phyloP scores from a whole-genome alignment of 2,329 filamentous ascomycete genomes.

The Epichloe coenophiala region DNA sequence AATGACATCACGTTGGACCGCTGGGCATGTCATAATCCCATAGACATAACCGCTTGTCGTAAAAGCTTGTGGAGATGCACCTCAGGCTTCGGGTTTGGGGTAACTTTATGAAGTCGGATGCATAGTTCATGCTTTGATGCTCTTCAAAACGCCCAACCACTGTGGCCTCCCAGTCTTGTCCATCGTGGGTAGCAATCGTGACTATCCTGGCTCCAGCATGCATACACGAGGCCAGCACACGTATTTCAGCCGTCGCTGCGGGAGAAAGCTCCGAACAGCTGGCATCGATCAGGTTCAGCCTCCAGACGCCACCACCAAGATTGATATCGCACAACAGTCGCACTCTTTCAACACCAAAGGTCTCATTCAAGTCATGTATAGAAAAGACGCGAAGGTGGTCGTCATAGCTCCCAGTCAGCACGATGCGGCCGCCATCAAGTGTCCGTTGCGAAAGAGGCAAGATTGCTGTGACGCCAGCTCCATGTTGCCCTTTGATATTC shows the following conservation, averaged over 20 bases:
- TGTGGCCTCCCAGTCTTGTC: conserved; percentile 42
- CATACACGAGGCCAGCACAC: conserved; percentile 84
- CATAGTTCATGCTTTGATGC: conserved; percentile 93
- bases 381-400: conserved; percentile 61
- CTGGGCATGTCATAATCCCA: conserved; percentile 33
- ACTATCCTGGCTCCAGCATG: conserved; percentile 69
- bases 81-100: conserved; percentile 17
- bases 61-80: conserved; percentile 63
- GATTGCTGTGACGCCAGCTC: conserved; percentile 80
- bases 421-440: conserved; percentile 34
- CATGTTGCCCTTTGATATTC: conserved; percentile 39
- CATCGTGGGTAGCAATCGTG: conserved; percentile 24
- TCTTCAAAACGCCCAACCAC: conserved; percentile 64
- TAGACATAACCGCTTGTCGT: conserved; percentile 55
- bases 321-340: conserved; percentile 48
- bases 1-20: background rate
- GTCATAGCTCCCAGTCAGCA: conserved; percentile 87
- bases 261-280: conserved; percentile 6
- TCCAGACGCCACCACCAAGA: conserved; percentile 77
- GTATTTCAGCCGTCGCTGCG: conserved; percentile 17
- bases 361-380: conserved; percentile 26
- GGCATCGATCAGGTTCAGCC: conserved; percentile 49
- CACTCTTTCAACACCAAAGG: conserved; percentile 27
- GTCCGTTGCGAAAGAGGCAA: conserved; percentile 45
- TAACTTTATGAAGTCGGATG: conserved; percentile 51